Conservation (phyloP, 345 rosid species). For the Rhizophora apiculata region DNA sequence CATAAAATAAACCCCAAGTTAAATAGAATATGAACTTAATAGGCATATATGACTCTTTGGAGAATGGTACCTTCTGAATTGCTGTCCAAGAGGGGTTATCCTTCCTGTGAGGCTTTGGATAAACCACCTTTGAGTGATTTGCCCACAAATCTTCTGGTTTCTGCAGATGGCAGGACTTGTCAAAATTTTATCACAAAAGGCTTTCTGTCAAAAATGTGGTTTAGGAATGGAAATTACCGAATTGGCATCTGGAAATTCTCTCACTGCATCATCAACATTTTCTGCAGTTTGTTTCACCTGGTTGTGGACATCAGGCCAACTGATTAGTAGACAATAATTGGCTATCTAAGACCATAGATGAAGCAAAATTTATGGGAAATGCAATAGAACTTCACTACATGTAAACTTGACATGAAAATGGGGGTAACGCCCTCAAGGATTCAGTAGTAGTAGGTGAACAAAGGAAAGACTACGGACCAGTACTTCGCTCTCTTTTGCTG, state of each 20-base stretch:
- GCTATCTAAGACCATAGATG: no score
- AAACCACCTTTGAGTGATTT: constrained; percentile 74
- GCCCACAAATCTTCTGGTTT: constrained; percentile 94
- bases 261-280: constrained; percentile 79
- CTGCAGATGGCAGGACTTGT: constrained; percentile 36
- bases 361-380: no score
- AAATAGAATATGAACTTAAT: no score
- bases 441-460: no score
- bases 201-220: neutral
- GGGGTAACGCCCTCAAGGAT: no score
- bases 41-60: neutral
- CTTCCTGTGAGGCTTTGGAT: constrained; percentile 86
- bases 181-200: constrained; percentile 10
- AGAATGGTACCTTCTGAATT: constrained; percentile 56
- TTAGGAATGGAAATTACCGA: constrained; percentile 41
- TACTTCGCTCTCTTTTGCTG: constrained; percentile 65
- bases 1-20: neutral
- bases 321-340: neutral
- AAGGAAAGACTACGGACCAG: constrained; percentile 41
- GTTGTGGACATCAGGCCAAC: constrained; percentile 13
- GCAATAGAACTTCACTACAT: no score
- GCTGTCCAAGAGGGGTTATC: constrained; percentile 70
- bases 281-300: constrained; percentile 89
- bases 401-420: no score
- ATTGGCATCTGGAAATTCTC: constrained; percentile 97